A percentile compares a stretch with the other conserved stretches of the same genome.
phyloP scores from a whole-genome alignment of 2,329 filamentous ascomycete species.

The Fusarium sublunatum region DNA sequence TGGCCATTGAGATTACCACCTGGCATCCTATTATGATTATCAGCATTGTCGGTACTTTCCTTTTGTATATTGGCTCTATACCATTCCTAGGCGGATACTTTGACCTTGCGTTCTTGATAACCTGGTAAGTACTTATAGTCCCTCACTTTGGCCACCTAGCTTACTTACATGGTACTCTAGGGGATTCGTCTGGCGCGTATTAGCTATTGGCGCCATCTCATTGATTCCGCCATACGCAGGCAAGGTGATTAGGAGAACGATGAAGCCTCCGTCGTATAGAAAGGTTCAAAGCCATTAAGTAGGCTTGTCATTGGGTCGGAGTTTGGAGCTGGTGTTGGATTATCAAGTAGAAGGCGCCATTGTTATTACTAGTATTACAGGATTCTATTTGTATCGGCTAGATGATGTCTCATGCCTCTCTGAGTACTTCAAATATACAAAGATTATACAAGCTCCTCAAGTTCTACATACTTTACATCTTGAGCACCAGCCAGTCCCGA shows the following conservation, averaged over 20 bases:
- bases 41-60: constrained; percentile 82
- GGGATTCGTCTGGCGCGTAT: constrained; percentile 89
- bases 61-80: constrained; percentile 82
- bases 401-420: constrained; percentile 27
- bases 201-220: constrained; percentile 81
- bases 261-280: constrained; percentile 92
- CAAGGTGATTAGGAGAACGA: constrained; percentile 84
- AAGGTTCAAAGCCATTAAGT: constrained; percentile 81
- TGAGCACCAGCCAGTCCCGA: constrained; percentile 64
- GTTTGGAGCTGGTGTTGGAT: constrained; percentile 36
- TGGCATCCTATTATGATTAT: constrained; percentile 96
- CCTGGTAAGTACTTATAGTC: constrained; percentile 60
- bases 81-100: constrained; percentile 93
- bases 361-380: constrained; percentile 30
- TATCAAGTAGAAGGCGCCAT: constrained; percentile 32
- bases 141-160: neutral
- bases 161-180: constrained; percentile 54
- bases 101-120: constrained; percentile 82
- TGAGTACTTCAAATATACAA: constrained; percentile 10
- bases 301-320: constrained; percentile 13
- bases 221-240: constrained; percentile 87
- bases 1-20: constrained; percentile 93
- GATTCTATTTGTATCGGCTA: constrained; percentile 26
- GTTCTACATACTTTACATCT: constrained; percentile 54
- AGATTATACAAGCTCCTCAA: constrained; percentile 12